These are phyloP conservation scores for Chlorella variabilis DNA, from an alignment of 163 green algal genomes.

Conservation along the genomic window DNA sequence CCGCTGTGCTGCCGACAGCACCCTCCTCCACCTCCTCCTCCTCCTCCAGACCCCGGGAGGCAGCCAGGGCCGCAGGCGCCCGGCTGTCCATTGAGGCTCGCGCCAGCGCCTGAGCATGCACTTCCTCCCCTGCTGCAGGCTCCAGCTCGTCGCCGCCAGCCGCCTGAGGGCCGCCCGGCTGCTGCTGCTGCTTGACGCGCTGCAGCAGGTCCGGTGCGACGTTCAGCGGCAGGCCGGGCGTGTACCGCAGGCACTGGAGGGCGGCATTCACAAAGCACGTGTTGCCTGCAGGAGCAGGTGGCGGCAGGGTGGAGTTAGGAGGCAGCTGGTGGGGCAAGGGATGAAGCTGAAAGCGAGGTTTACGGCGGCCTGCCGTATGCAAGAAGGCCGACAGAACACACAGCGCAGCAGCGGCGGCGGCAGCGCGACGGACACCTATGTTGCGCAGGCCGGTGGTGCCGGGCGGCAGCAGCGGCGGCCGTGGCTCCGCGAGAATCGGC, in stretches of 20 bases:
- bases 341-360: neutral
- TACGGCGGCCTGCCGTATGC: neutral
- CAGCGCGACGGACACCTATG: constrained; percentile 42
- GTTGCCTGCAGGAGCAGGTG: constrained; percentile 54
- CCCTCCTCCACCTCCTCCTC: neutral
- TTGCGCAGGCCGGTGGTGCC: constrained; percentile 48
- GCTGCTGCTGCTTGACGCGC: neutral
- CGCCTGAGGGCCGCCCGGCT: neutral
- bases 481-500: neutral
- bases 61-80: neutral
- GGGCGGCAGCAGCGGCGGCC: constrained; percentile 16
- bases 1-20: no score
- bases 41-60: neutral
- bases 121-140: constrained; percentile 12
- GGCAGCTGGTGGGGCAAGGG: neutral
- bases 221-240: constrained; percentile 47
- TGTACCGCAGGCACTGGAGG: constrained; percentile 69
- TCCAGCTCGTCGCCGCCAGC: neutral
- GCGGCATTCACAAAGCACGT: constrained; percentile 70
- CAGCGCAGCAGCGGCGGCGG: neutral
- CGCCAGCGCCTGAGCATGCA: constrained; percentile 25
- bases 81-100: constrained; percentile 4
- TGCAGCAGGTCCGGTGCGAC: constrained; percentile 50
- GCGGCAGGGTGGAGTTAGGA: neutral
- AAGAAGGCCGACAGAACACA: no score